Evolutionary conservation across 1,139 yeast species (phyloP), one percentile per base, ranked within the genome.

Genomic region (Geotrichum citri-aurantii): DNA sequence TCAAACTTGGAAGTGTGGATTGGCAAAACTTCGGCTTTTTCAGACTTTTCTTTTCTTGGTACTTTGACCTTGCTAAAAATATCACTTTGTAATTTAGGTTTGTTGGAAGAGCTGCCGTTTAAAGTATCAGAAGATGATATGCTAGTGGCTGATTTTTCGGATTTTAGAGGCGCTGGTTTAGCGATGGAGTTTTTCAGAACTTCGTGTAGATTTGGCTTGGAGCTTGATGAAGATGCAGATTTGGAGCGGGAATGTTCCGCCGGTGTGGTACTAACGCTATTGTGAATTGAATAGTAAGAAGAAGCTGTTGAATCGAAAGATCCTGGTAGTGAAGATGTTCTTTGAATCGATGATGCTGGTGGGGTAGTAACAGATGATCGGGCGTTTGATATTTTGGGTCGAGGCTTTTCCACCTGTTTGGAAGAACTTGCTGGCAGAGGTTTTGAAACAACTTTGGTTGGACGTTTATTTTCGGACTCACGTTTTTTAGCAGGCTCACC

Each of bases 401-500:
- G 54, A 31, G 37, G n/a, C 14, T 21, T 26, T 17, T 24, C 44
- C 17, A n/a, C 44, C 19, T 37, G 44, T n/a, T 37, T 37, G 10
- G 44, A 37, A n/a, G 19, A 37, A 17, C 2, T 6, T 3, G 44
- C 2, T 37, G 44, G 5, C 19, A 14, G 44, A 37, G 44, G 17
- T 37, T 29, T 31, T 52, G 19, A 33, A 7, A 37, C 5, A 11
- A 48, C 31, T n/a, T 46, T 48, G 48, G 24, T 5, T 33, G 26
- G 48, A 10, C 44, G 42, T n/a, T 31, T 44, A 23, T 7, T 24
- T 40, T 37, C 52, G 24, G 47, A 33, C 48, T 37, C 58, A 19
- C 56, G 31, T 14, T 50, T 56, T 21, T 48, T 48, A 23, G 49
- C 57, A 24, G 49, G 55, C 29, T 53, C 51, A 12, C 40, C 49